Evolutionary conservation across 495 filamentous ascomycete genomes (phyloP).

Genomic region (Talaromyces ruber): DNA sequence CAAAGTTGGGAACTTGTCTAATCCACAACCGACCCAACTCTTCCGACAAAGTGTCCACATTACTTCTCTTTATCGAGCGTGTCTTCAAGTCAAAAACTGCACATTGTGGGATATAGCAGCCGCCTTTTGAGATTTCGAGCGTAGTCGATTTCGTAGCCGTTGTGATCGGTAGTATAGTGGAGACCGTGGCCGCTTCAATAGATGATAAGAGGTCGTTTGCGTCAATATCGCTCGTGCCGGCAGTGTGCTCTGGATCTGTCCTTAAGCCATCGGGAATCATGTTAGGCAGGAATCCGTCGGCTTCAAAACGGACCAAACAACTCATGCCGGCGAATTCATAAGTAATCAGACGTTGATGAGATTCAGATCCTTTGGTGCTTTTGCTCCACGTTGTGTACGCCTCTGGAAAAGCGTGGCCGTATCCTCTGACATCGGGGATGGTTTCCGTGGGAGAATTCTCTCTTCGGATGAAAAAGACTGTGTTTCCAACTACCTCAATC

Average conservation of each 20-base stretch:
- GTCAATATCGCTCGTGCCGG: neutral
- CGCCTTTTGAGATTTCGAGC: neutral
- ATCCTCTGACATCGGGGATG: slow-evolving; percentile 47
- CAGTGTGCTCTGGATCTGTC: neutral
- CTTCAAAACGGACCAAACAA: slow-evolving; percentile 50
- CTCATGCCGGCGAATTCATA: slow-evolving; percentile 50
- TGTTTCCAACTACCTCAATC: slow-evolving; percentile 50
- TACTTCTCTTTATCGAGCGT: slow-evolving; percentile 27
- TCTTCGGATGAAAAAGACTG: slow-evolving; percentile 52
- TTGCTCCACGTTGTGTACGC: slow-evolving; percentile 51
- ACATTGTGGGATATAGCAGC: neutral
- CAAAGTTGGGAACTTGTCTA: slow-evolving; percentile 50
- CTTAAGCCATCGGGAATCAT: neutral
- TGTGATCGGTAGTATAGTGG: slow-evolving; percentile 18
- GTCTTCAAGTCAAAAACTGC: slow-evolving; percentile 64
- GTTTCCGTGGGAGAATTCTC: slow-evolving; percentile 45
- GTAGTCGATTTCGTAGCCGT: neutral
- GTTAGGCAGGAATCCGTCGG: slow-evolving; percentile 47
- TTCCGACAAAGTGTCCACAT: slow-evolving; percentile 28
- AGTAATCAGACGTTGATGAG: slow-evolving; percentile 53
- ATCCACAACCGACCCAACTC: slow-evolving; percentile 42
- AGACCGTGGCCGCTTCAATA: slow-evolving; percentile 14
- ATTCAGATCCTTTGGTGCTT: slow-evolving; percentile 39
- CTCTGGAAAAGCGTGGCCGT: slow-evolving; percentile 57
- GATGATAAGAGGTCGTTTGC: neutral